A percentile compares a stretch with the other conserved stretches of the same genome.
These are phyloP conservation scores for Mortierella polycephala DNA, from an alignment of 371 early-diverging fungal genomes.

Conservation along the genomic window DNA sequence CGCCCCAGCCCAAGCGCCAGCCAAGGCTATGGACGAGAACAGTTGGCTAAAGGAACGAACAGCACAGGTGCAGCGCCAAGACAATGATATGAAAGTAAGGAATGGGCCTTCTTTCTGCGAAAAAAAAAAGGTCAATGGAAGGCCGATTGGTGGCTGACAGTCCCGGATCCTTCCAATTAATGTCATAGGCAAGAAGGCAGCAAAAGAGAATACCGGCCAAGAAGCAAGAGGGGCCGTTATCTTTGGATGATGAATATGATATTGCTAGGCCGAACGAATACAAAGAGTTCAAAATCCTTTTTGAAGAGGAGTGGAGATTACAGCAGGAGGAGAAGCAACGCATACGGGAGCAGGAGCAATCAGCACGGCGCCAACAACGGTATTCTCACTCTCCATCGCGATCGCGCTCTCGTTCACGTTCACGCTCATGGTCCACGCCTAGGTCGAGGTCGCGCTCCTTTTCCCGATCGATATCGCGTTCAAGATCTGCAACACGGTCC, in stretches of 20 bases:
- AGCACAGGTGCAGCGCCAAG: slow-evolving; percentile 45
- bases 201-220: slow-evolving; percentile 15
- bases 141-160: neutral
- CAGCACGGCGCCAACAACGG: slow-evolving; percentile 8
- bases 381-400: slow-evolving; percentile 43
- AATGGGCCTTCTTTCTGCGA: neutral
- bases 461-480: slow-evolving; percentile 9
- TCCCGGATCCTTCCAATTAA: neutral
- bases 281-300: slow-evolving; percentile 62
- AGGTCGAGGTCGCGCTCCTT: slow-evolving; percentile 8
- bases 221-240: slow-evolving; percentile 20
- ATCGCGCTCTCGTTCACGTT: slow-evolving; percentile 28
- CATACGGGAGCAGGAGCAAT: slow-evolving; percentile 32
- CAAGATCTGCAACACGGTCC: neutral
- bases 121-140: neutral
- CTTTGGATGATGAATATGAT: slow-evolving; percentile 67
- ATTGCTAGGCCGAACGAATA: slow-evolving; percentile 72
- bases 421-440: slow-evolving; percentile 30
- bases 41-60: slow-evolving; percentile 46
- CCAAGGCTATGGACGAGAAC: slow-evolving; percentile 30
- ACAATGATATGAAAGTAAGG: slow-evolving; percentile 23
- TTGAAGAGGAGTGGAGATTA: slow-evolving; percentile 55
- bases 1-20: neutral
- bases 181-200: slow-evolving; percentile 17
- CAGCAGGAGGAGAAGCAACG: slow-evolving; percentile 49